Evolutionary conservation across 192 early-diverging fungal species (phyloP).

Genomic region (Entomortierella beljakovae): DNA sequence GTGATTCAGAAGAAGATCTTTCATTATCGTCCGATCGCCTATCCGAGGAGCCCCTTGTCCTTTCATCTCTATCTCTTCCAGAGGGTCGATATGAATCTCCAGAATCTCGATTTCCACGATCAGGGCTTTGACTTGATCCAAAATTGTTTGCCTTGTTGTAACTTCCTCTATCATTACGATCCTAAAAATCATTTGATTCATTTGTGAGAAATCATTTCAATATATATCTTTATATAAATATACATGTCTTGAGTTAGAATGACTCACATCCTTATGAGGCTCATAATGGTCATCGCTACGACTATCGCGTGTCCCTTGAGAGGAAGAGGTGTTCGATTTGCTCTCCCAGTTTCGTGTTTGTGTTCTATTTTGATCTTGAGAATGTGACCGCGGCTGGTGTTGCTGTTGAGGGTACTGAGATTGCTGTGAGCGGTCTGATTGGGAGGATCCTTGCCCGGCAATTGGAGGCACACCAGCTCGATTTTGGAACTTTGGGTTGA

Average conservation of each 20-base stretch:
- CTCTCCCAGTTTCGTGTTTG: constrained; percentile 8
- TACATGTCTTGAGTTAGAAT: neutral
- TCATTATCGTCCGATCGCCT: neutral
- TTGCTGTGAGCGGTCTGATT: neutral
- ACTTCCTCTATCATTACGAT: constrained; percentile 5
- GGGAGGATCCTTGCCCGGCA: neutral
- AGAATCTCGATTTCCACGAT: constrained; percentile 3
- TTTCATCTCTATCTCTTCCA: constrained; percentile 2
- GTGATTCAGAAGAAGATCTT: neutral
- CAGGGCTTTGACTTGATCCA: neutral
- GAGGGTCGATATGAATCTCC: constrained; percentile 9
- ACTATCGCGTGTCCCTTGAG: constrained; percentile 6
- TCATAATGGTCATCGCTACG: constrained; percentile 7
- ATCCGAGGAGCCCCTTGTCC: neutral
- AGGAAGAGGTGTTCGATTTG: neutral
- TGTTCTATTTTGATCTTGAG: constrained; percentile 2
- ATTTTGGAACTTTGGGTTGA: constrained; percentile 53
- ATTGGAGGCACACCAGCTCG: constrained; percentile 3
- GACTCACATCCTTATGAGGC: constrained; percentile 6
- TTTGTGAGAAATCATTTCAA: neutral
- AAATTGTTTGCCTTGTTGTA: neutral
- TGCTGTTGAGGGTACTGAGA: constrained; percentile 2
- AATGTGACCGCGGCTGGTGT: constrained; percentile 8
- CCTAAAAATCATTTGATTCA: neutral
- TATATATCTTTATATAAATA: neutral